Evolutionary conservation across 805 yeast genomes (phyloP).

Genomic region (Sugiyamaella chiloensis): DNA sequence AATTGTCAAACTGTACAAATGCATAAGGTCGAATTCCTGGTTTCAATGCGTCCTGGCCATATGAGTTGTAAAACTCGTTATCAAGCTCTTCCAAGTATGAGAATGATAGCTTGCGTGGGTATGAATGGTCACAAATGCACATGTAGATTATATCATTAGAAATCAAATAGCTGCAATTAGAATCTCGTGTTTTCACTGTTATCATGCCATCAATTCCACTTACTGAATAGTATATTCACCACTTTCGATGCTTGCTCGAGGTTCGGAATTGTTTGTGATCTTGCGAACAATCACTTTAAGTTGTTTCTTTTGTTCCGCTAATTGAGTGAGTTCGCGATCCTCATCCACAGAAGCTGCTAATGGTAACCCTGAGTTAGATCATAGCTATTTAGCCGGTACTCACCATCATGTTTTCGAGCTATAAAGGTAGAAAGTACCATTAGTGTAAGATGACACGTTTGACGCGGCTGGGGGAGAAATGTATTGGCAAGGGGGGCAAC

Average conservation of each 20-base stretch:
- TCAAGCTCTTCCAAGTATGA: slow-evolving; percentile 80
- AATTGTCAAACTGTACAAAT: slow-evolving; percentile 71
- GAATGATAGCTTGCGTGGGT: slow-evolving; percentile 86
- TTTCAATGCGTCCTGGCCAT: slow-evolving; percentile 62
- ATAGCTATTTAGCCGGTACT: background rate
- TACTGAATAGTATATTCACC: slow-evolving; percentile 65
- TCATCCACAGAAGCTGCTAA: slow-evolving; percentile 88
- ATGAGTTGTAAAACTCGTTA: slow-evolving; percentile 74
- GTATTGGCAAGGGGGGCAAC: too few species aligned
- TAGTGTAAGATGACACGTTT: slow-evolving; percentile 7
- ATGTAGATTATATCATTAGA: slow-evolving; percentile 66
- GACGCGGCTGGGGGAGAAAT: slow-evolving; percentile 5
- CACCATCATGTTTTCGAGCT: slow-evolving; percentile 30
- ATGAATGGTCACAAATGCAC: slow-evolving; percentile 71
- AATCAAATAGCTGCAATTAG: slow-evolving; percentile 49
- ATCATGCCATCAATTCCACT: slow-evolving; percentile 12
- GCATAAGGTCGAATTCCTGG: slow-evolving; percentile 83
- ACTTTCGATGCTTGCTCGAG: slow-evolving; percentile 79
- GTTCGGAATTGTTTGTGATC: slow-evolving; percentile 74
- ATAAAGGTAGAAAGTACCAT: slow-evolving; percentile 36
- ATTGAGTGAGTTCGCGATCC: slow-evolving; percentile 51
- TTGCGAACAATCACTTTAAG: slow-evolving; percentile 72
- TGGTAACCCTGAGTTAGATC: slow-evolving; percentile 60
- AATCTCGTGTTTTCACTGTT: background rate
- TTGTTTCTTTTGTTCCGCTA: slow-evolving; percentile 78